These are phyloP conservation scores for Thalassiosira pacifica DNA, from an alignment of 352 stramenopile species.

Conservation along the genomic window DNA sequence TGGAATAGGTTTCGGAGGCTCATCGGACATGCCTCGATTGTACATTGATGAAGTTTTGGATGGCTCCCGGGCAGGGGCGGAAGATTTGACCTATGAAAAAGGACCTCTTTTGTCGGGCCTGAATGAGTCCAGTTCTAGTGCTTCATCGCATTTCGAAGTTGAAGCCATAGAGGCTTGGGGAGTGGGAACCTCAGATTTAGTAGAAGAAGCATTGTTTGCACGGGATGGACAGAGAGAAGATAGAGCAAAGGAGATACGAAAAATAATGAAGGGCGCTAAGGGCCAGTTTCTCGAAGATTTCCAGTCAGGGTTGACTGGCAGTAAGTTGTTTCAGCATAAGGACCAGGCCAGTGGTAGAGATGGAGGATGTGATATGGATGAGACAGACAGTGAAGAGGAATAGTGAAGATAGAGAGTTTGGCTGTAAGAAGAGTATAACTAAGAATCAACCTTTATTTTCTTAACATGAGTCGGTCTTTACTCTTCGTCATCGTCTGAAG, in stretches of 20 bases:
- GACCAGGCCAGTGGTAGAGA: constrained; percentile 75
- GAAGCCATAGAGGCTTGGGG: constrained; percentile 84
- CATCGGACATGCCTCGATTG: constrained; percentile 69
- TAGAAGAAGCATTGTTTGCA: constrained; percentile 64
- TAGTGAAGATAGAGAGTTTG: too few relatives aligned
- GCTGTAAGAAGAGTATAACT: too few relatives aligned
- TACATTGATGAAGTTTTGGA: constrained; percentile 85
- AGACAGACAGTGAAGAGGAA: constrained; percentile 1
- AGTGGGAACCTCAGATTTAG: constrained; percentile 75
- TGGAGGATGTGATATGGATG: constrained; percentile 56
- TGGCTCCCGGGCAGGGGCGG: constrained; percentile 61
- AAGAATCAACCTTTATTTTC: too few relatives aligned
- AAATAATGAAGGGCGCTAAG: constrained; percentile 83
- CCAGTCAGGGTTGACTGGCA: constrained; percentile 77
- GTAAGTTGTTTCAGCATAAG: constrained; percentile 83
- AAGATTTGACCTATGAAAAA: constrained; percentile 83
- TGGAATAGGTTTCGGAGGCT: constrained; percentile 85
- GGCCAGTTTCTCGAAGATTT: constrained; percentile 86
- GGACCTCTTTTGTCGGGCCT: constrained; percentile 66
- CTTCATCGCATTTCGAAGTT: constrained; percentile 71
- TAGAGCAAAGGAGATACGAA: constrained; percentile 67
- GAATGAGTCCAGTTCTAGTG: constrained; percentile 33
- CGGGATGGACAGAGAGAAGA: constrained; percentile 68
- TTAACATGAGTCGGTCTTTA: too few relatives aligned
- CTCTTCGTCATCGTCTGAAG: constrained; percentile 57